These are phyloP conservation scores for Echria macrotheca DNA, from an alignment of 495 filamentous ascomycete genomes.

Conservation along the genomic window DNA sequence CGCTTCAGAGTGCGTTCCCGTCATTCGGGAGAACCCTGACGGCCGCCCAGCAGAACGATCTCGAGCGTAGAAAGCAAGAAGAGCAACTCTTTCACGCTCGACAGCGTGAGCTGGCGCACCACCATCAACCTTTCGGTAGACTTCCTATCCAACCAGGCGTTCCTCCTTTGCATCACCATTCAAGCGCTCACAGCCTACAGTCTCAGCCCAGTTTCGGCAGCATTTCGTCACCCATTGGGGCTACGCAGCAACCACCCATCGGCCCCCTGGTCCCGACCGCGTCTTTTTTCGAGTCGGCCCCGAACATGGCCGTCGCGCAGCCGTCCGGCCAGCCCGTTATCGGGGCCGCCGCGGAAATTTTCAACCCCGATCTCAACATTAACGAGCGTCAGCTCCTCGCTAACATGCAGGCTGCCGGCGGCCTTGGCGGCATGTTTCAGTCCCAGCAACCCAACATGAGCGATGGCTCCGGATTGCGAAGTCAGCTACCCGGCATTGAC, in stretches of 20 bases:
- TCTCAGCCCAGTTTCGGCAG: conserved; percentile 92
- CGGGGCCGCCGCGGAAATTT: conserved; percentile 36
- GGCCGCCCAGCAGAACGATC: conserved; percentile 93
- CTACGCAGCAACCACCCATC: conserved; percentile 61
- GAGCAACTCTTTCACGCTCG: conserved; percentile 95
- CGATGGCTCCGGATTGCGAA: conserved; percentile 28
- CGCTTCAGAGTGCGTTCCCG: conserved; percentile 91
- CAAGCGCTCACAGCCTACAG: conserved; percentile 89
- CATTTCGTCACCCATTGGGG: conserved; percentile 77
- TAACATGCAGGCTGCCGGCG: conserved; percentile 30
- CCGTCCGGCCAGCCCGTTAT: conserved; percentile 17
- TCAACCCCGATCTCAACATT: conserved; percentile 40
- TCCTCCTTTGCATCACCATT: conserved; percentile 81
- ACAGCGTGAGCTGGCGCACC: conserved; percentile 77
- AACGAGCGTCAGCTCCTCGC: conserved; percentile 38
- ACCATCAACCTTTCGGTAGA: conserved; percentile 63
- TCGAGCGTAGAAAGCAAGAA: conserved; percentile 94
- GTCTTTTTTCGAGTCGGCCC: conserved; percentile 66
- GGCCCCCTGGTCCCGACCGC: conserved; percentile 44
- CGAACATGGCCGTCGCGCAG: conserved; percentile 16
- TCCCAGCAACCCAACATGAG: conserved; percentile 24
- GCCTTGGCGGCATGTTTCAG: conserved; percentile 34
- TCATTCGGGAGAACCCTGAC: conserved; percentile 97
- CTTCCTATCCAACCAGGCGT: conserved; percentile 61
- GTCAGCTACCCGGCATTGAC: conserved; percentile 35